Percentiles rank a stretch among this genome's conserved stretches.
phyloP scores from a whole-genome alignment of 2,329 filamentous ascomycete species.

The Sphaerostilbella broomeana region DNA sequence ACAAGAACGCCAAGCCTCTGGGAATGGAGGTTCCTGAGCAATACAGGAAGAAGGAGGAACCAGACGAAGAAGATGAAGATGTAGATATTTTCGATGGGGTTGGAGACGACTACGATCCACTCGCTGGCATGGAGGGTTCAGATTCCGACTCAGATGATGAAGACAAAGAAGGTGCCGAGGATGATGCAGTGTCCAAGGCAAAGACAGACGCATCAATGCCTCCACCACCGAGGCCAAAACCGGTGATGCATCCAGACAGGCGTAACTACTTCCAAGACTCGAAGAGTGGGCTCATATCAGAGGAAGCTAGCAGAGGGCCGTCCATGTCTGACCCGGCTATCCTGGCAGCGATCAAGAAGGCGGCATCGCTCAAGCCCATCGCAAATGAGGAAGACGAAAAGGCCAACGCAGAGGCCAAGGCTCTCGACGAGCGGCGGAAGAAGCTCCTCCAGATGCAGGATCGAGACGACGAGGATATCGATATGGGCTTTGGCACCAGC shows the following conservation, averaged over 20 bases:
- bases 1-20: constrained; percentile 50
- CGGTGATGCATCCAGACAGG: constrained; percentile 31
- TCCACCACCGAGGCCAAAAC: constrained; percentile 37
- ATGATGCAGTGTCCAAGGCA: constrained; percentile 17
- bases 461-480: constrained; percentile 83
- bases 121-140: constrained; percentile 49
- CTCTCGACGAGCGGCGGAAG: constrained; percentile 61
- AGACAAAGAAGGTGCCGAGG: constrained; percentile 31
- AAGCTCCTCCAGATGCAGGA: constrained; percentile 68
- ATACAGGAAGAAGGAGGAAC: constrained; percentile 41
- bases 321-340: constrained; percentile 70
- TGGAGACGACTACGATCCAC: constrained; percentile 60
- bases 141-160: constrained; percentile 40
- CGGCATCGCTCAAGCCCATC: constrained; percentile 56
- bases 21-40: constrained; percentile 61
- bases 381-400: constrained; percentile 32
- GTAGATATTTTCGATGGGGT: constrained; percentile 60
- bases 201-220: constrained; percentile 32
- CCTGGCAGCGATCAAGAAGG: constrained; percentile 78
- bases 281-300: constrained; percentile 47
- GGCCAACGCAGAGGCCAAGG: constrained; percentile 40
- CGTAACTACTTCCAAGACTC: constrained; percentile 59
- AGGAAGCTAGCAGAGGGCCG: constrained; percentile 43
- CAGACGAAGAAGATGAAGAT: constrained; percentile 48
- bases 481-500: constrained; percentile 88